A percentile compares a stretch with the other conserved stretches of the same genome.
Evolutionary conservation across 768 basidiomycete genomes (phyloP).

Genomic region (Tulasnella sp.): DNA sequence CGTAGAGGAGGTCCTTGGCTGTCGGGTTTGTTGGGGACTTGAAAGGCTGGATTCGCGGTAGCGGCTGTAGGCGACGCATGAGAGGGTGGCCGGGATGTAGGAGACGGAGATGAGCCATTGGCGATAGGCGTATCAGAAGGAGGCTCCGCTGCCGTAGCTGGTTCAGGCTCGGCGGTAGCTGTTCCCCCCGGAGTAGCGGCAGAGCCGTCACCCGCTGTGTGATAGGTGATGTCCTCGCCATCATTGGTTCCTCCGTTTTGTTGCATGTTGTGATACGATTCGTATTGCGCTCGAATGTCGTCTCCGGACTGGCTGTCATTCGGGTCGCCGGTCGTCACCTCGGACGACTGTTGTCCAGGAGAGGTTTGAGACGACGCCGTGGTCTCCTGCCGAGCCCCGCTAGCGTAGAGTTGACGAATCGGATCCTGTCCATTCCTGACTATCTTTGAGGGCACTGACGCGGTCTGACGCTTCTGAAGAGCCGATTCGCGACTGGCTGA

Average conservation of each 20-base stretch:
- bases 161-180: not conserved
- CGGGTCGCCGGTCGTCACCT: not conserved
- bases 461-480: not conserved
- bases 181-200: not conserved
- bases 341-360: not conserved
- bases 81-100: not conserved
- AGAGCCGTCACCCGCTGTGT: not conserved
- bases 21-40: not conserved
- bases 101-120: not conserved
- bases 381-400: not conserved
- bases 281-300: not conserved
- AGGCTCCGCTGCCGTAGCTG: not conserved
- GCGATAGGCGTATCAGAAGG: not conserved
- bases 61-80: not conserved
- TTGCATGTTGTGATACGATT: not conserved
- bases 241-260: not conserved
- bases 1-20: not conserved
- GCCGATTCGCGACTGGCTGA: not conserved
- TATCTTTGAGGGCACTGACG: not conserved
- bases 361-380: not conserved
- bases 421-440: not conserved
- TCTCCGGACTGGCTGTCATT: not conserved
- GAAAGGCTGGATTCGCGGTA: not conserved
- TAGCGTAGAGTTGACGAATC: not conserved
- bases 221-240: not conserved